Percentiles rank a stretch among this genome's conserved stretches.
Evolutionary conservation across 2,329 filamentous ascomycete genomes (phyloP).

Genomic region (Phialophora macrospora): DNA sequence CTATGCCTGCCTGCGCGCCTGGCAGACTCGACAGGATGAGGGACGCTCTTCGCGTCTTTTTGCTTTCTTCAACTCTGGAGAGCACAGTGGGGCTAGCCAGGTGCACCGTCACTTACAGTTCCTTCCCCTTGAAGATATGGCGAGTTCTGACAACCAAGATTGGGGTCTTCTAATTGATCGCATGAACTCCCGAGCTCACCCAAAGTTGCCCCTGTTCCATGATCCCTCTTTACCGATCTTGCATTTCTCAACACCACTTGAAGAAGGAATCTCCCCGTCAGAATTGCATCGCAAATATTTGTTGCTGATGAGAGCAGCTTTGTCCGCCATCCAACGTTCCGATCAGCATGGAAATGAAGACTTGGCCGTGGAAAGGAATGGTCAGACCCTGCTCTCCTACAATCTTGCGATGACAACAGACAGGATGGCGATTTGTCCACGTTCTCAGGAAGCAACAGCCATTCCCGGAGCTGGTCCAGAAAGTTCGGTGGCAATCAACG

Average conservation of each 20-base stretch:
- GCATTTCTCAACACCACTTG: conserved; percentile 35
- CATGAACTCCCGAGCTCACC: conserved; percentile 39
- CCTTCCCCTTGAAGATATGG: conserved; percentile 53
- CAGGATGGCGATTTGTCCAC: conserved; percentile 60
- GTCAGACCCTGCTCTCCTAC: conserved; percentile 56
- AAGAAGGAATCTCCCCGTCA: conserved; percentile 27
- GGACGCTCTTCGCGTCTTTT: conserved; percentile 44
- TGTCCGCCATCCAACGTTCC: conserved; percentile 33
- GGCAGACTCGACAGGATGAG: conserved; percentile 41
- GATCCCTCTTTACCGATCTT: conserved; percentile 46
- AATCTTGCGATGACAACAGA: conserved; percentile 62
- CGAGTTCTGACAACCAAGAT: conserved; percentile 35
- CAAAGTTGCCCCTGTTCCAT: conserved; percentile 56
- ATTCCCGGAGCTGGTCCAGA: conserved; percentile 49
- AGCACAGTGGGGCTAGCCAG: conserved; percentile 56
- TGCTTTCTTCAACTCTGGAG: conserved; percentile 57
- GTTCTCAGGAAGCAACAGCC: conserved; percentile 52
- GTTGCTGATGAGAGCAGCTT: conserved; percentile 49
- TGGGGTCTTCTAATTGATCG: conserved; percentile 59
- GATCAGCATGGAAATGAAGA: conserved; percentile 20
- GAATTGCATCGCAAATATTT: conserved; percentile 48
- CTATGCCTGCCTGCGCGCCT: conserved; percentile 50
- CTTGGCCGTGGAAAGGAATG: conserved; percentile 27
- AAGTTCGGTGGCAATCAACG: conserved; percentile 58
- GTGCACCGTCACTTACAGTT: conserved; percentile 56